Evolutionary conservation across 805 yeast species (phyloP), one percentile per base, ranked within the genome.

Genomic region (Metschnikowia reukaufii): DNA sequence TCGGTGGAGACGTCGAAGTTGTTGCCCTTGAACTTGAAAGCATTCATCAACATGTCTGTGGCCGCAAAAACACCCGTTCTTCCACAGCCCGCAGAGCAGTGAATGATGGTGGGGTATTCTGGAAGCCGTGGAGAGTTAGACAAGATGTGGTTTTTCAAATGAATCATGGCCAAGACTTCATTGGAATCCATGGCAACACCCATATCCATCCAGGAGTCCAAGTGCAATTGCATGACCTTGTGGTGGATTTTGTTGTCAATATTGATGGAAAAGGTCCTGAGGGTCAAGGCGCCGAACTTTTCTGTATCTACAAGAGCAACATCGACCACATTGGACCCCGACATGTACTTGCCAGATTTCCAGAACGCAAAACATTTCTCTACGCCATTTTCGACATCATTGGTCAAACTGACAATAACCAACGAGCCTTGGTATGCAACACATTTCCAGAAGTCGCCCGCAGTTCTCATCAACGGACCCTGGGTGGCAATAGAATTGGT

Each of bases 61-160:
- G 89, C 80, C 51, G 90, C 81, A 60, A 84, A 85, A 21, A 54
- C 58, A 0, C 99, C 99, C 0, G 98, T 89, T 42, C 99, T 74
- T 15, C 99, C 99, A 61, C 96, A 89, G 0, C 99, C 99, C 0
- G 98, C 98, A 3, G 96, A 88, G 61, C 99, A 92, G 66, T 92
- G 98, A 6, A 51, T 47, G 23, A 50, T 38, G 0, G 56, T 49
- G 87, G 38, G 89, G 62, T 35, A 48, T 2, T 33, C 37, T 4
- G 58, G 51, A 17, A 47, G 49, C 6, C 16, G 16, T 3, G 19
- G 16, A 3, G 44, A 43, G 0, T 31, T 17, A 25, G 37, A 39
- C 31, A 55, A 53, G 6, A 58, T 49, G 44, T 49, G 55, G 39
- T 45, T 48, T 56, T 68, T 70, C 55, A 68, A 54, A 37, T 56